A percentile compares a stretch with the other conserved stretches of the same genome.
Evolutionary conservation across 2,329 filamentous ascomycete species (phyloP).

Genomic region (Elsinoe ampelina): DNA sequence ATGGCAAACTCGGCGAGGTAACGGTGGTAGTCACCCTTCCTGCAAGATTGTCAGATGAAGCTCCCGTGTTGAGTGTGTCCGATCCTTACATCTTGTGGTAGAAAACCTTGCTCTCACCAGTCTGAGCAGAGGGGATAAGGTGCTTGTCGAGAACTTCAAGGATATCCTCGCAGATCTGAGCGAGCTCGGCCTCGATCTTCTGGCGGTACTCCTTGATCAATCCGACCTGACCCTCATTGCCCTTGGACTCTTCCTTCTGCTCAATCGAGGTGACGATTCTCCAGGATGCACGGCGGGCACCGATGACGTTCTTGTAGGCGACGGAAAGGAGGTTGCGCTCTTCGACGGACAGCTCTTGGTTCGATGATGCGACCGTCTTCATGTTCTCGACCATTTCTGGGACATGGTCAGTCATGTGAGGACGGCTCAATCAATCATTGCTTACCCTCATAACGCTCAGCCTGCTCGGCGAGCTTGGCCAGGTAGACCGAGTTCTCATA

Average conservation of each 20-base stretch:
- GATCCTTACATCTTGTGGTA: conserved; percentile 92
- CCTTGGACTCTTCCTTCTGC: conserved; percentile 99
- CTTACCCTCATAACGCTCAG: conserved; percentile 97
- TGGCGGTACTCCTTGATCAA: conserved; percentile 97
- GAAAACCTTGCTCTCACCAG: conserved; percentile 97
- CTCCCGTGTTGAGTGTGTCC: background rate
- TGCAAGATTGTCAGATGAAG: conserved; percentile 31
- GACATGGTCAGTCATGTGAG: background rate
- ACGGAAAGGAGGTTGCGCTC: conserved; percentile 96
- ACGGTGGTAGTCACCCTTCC: conserved; percentile 99
- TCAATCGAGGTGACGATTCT: conserved; percentile 97
- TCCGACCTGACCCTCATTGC: conserved; percentile 79
- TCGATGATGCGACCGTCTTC: conserved; percentile 89
- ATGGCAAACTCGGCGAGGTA: conserved; percentile 96
- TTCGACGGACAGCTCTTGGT: conserved; percentile 62
- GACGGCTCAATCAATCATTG: conserved; percentile 18
- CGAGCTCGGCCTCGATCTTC: conserved; percentile 95
- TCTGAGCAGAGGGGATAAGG: conserved; percentile 88
- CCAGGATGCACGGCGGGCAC: conserved; percentile 93
- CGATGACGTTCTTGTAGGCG: conserved; percentile 99
- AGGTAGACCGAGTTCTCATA: conserved; percentile 99
- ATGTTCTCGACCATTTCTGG: conserved; percentile 99
- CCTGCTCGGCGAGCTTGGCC: conserved; percentile 99
- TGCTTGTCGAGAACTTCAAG: conserved; percentile 89
- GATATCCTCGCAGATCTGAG: conserved; percentile 96